These are phyloP conservation scores for Phytophthora hybrid DNA, from an alignment of 352 stramenopile species.

Conservation along the genomic window DNA sequence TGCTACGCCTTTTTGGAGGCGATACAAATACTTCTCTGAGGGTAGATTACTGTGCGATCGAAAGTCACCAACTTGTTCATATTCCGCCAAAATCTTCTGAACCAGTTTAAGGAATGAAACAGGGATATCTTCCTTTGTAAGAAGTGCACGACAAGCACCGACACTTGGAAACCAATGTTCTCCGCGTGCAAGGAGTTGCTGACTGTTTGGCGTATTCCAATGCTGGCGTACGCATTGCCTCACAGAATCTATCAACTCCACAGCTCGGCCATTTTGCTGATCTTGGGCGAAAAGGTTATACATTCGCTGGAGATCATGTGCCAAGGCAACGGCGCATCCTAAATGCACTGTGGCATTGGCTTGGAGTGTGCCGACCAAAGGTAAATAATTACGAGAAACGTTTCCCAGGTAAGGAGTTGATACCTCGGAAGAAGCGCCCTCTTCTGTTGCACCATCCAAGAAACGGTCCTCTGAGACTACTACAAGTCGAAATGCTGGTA, in stretches of 20 bases:
- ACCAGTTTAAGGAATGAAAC: conserved; percentile 42
- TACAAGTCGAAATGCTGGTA: conserved; percentile 44
- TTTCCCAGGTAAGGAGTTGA: conserved; percentile 40
- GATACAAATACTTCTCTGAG: conserved; percentile 39
- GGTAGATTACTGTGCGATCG: conserved; percentile 5
- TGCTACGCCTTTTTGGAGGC: conserved; percentile 30
- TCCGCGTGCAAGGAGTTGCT: conserved; percentile 46
- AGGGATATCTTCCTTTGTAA: conserved; percentile 43
- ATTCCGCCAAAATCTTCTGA: conserved; percentile 45
- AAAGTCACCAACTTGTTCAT: conserved; percentile 47
- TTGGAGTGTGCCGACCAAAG: conserved; percentile 28
- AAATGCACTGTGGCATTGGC: conserved; percentile 50
- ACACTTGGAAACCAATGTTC: conserved; percentile 55
- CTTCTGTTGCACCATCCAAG: conserved; percentile 26
- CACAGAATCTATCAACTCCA: conserved; percentile 27
- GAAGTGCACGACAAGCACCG: conserved; percentile 45
- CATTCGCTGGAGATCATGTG: conserved; percentile 41
- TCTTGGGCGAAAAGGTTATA: conserved; percentile 28
- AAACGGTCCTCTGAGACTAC: conserved; percentile 36
- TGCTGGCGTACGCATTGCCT: conserved; percentile 53
- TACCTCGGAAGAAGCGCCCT: background rate
- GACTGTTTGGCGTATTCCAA: conserved; percentile 45
- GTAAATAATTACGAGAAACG: conserved; percentile 40
- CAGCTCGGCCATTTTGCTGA: conserved; percentile 4
- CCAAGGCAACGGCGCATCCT: conserved; percentile 39